Base-by-base conservation (phyloP, 2,329 filamentous ascomycete genomes). In the Aspergillus niger region DNA sequence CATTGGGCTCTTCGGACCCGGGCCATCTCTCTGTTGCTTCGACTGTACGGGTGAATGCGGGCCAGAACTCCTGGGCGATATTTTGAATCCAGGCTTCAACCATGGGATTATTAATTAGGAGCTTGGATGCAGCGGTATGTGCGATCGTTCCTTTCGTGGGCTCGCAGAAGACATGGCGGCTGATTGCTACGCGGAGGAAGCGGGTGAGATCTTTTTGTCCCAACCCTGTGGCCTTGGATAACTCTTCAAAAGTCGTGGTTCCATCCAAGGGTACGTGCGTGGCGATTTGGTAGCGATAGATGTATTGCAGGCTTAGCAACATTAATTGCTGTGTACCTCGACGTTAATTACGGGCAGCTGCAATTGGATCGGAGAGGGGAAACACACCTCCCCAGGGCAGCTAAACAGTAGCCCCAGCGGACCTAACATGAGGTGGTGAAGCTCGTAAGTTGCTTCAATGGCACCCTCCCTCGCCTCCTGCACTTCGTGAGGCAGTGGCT, bases 1-100 rank as follows among this genome's bases (percentile, higher is more conserved):
- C 55, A 20, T 57, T 57, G 5, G 44, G 44, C n/a, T 57, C 55
- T 44, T 57, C 44, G 8, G 41, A 49, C 7, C 55, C 44, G 8
- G 55, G 55, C 28, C 47, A 57, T 32, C 43, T 57, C 36, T 39
- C 32, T 10, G 48, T 50, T 22, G 55, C 55, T 17, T 49, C 47
- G 43, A 57, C 30, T 5, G 55, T 57, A 20, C 44, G 44, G 3
- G 47, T 30, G 8, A 49, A 48, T 24, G 44, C 55, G 8, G 55
- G 55, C 30, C 55, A 48, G 20, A 48, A 41, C 22, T 57, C 55
- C 7, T 51, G 30, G 3, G 32, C 28, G 10, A 49, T 50, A 26
- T 49, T 49, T 8, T 38, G 41, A n/a, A 57, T n/a, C 55, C 55
- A 57, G 13, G 44, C 44, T n/a, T 49, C 32, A 20, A 57, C 24